phyloP scores from a whole-genome alignment of 495 filamentous ascomycete species.

The Tuber indicum region DNA sequence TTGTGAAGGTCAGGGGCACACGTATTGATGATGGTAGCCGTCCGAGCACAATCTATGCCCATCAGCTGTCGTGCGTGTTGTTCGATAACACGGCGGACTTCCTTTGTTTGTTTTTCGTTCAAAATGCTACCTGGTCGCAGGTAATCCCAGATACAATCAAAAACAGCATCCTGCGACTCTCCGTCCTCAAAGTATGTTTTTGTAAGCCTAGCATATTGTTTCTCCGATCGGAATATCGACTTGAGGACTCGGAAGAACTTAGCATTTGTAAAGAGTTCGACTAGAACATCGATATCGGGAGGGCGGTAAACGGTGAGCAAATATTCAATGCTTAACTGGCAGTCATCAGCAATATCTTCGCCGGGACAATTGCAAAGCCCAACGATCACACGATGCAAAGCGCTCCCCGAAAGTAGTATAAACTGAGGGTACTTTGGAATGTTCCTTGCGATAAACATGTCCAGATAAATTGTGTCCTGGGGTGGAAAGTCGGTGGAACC shows the following conservation, averaged over 20 bases:
- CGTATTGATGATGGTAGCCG: constrained; percentile 63
- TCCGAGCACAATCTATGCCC: constrained; percentile 58
- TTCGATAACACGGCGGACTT: constrained; percentile 66
- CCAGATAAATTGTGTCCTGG: constrained; percentile 85
- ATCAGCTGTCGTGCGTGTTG: constrained; percentile 62
- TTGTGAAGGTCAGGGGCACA: constrained; percentile 66
- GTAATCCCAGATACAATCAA: constrained; percentile 74
- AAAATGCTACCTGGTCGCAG: constrained; percentile 65
- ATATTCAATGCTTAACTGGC: constrained; percentile 92
- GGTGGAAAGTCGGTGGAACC: constrained; percentile 59
- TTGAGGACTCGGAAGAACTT: constrained; percentile 92
- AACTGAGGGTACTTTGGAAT: constrained; percentile 95
- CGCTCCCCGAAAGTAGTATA: constrained; percentile 78
- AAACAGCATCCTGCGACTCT: constrained; percentile 63
- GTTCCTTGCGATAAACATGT: constrained; percentile 97
- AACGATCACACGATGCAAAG: constrained; percentile 69
- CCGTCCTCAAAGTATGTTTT: constrained; percentile 80
- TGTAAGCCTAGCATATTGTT: constrained; percentile 70
- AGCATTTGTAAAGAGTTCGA: constrained; percentile 71
- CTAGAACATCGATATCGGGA: constrained; percentile 65
- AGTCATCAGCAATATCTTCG: constrained; percentile 79
- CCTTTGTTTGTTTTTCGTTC: constrained; percentile 65
- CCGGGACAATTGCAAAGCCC: constrained; percentile 80
- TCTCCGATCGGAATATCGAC: constrained; percentile 73
- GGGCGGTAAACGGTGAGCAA: constrained; percentile 89